These are phyloP conservation scores for Penicillium paneum DNA, from an alignment of 2,329 filamentous ascomycete species.

Conservation along the genomic window DNA sequence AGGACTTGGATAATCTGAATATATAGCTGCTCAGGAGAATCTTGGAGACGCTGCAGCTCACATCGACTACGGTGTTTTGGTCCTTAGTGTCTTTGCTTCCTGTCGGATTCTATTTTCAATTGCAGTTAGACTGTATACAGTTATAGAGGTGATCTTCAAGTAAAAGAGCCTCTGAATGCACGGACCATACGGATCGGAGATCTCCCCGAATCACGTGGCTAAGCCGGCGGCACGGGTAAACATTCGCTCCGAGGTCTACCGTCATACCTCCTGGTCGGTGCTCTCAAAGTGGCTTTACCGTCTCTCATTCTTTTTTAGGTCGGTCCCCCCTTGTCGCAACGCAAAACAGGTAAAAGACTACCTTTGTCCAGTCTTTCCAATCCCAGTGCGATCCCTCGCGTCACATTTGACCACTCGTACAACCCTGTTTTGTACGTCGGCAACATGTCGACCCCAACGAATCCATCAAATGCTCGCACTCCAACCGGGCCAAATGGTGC, in stretches of 20 bases:
- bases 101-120: neutral
- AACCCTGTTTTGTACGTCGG: neutral
- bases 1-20: neutral
- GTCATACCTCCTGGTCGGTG: neutral
- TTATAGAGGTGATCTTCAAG: neutral
- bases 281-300: neutral
- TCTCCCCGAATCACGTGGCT: neutral
- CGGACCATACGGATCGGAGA: neutral
- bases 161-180: neutral
- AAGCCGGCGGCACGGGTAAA: neutral
- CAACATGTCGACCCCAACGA: slow-evolving; percentile 40
- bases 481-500: slow-evolving; percentile 49
- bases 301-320: neutral
- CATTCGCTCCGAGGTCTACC: neutral
- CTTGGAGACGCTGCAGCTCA: neutral
- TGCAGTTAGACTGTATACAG: neutral
- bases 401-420: neutral
- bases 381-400: neutral
- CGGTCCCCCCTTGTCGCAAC: neutral
- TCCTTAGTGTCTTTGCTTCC: neutral
- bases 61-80: neutral
- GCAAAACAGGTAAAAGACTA: neutral
- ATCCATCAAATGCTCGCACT: slow-evolving; percentile 46
- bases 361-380: neutral
- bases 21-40: neutral